Evolutionary conservation across 2,329 filamentous ascomycete species (phyloP), one percentile per base, ranked within the genome.

Genomic region (Ceratocystis eucalypticola): DNA sequence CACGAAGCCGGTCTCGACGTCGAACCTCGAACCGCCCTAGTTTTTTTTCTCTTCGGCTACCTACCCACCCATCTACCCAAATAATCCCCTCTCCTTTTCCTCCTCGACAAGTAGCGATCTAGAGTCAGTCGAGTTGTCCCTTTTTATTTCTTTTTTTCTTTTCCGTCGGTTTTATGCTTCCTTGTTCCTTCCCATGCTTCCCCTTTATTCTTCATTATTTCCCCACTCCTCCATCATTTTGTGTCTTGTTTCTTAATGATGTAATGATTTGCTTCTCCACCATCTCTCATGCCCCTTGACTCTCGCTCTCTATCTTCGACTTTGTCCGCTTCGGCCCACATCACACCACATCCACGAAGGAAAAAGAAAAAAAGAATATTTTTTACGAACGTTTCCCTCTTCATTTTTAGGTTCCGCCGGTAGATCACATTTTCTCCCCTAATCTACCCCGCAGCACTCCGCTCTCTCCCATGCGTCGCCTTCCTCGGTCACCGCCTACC

Each of bases 371-470:
- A 82, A 84, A 84, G 80, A 82, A 80, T 81, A 48, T 62, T 44
- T 82, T 80, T 87, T 87, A 81, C 87, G 80, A 89, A 86, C 82
- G 69, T 71, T 64, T 70, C 83, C 82, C 80, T 80, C 79, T 80
- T 82, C 80, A 79, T 79, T 80, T 81, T 82, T 89, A 96, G 91
- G 88, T 96, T 96, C 87, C 89, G 91, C 80, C 90, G 91, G 88
- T 96, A 91, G 86, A 73, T 73, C 72, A 69, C 70, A 70, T 20
- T 53, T 64, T 41, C 48, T 33, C 50, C 33, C 12, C 37, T 15
- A 41, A 4, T 59, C 28, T 30, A 37, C 55, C 5, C n/a, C 6
- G 17, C 55, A 59, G 55, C 55, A 59, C 28, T 37, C 37, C 55
- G 55, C 55, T 33, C 55, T 65, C 22, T 65, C 30, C 30, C 37